phyloP scores from a whole-genome alignment of 2,329 filamentous ascomycete genomes.

The Aurifilum marmelostoma region DNA sequence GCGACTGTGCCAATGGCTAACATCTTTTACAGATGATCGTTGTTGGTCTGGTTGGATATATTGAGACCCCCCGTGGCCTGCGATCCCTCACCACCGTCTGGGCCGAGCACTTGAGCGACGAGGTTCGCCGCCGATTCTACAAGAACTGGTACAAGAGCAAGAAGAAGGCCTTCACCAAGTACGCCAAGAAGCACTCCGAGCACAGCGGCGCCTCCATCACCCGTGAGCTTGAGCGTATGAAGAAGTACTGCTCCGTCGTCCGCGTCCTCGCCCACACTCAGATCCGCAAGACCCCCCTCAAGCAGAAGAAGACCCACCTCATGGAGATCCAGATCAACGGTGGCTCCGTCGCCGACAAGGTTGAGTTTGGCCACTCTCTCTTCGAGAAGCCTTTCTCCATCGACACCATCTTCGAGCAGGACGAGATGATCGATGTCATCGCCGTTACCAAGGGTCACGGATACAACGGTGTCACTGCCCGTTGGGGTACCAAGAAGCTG shows the following conservation, averaged over 20 bases:
- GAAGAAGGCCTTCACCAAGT: constrained; percentile 99
- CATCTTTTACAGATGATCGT: constrained; percentile 89
- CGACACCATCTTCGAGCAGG: constrained; percentile 95
- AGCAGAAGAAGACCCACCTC: constrained; percentile 99
- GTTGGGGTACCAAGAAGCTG: constrained; percentile 99
- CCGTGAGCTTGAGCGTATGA: constrained; percentile 98
- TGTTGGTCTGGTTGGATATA: constrained; percentile 99
- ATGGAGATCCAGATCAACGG: constrained; percentile 99
- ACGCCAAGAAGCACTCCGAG: constrained; percentile 99
- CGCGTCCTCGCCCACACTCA: constrained; percentile 99
- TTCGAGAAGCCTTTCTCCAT: constrained; percentile 99
- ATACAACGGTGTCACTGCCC: constrained; percentile 93
- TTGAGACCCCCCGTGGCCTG: constrained; percentile 99
- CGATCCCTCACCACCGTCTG: constrained; percentile 99
- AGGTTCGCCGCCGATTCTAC: constrained; percentile 99
- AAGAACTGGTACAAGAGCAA: constrained; percentile 99
- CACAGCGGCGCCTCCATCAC: constrained; percentile 86
- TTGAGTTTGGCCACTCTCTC: constrained; percentile 89
- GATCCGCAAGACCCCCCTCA: constrained; percentile 98
- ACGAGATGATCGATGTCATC: constrained; percentile 99
- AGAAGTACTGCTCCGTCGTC: constrained; percentile 99
- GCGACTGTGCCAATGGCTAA: constrained; percentile 73
- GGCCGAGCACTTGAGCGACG: constrained; percentile 98
- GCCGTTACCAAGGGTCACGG: constrained; percentile 99
- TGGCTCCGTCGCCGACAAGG: constrained; percentile 94